A percentile compares a stretch with the other conserved stretches of the same genome.
These are phyloP conservation scores for Verticillium albo-atrum DNA, from an alignment of 2,329 filamentous ascomycete species.

Conservation along the genomic window DNA sequence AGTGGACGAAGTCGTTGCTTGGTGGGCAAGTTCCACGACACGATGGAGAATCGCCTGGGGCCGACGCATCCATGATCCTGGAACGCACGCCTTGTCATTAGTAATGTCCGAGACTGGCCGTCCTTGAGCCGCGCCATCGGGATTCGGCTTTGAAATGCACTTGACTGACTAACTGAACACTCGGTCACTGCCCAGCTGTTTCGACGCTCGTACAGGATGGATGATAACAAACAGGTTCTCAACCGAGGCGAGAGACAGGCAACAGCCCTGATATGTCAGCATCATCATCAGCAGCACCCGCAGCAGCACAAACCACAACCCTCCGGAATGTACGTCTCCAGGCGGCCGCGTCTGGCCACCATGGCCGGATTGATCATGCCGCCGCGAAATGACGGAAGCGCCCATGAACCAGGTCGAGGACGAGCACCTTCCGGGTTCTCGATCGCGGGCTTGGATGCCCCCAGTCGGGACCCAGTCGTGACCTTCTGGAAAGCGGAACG, in stretches of 20 bases:
- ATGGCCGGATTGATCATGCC: background rate
- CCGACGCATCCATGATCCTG: background rate
- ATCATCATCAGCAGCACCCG: background rate
- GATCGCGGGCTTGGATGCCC: background rate
- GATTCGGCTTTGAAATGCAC: background rate
- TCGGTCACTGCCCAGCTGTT: background rate
- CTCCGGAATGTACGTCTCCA: background rate
- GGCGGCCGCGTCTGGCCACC: background rate
- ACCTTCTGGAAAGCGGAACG: background rate
- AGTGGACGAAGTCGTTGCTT: background rate
- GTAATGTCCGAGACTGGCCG: background rate
- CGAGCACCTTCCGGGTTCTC: background rate
- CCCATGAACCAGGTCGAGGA: background rate
- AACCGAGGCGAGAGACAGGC: too few species aligned
- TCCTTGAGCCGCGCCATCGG: background rate
- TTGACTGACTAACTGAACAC: background rate
- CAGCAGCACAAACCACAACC: background rate
- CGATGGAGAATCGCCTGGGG: background rate
- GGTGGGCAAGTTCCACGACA: background rate
- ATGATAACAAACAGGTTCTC: too few species aligned
- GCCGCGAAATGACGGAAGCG: background rate
- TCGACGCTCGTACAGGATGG: background rate
- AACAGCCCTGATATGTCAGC: background rate
- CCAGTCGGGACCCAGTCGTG: background rate
- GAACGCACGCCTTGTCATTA: background rate